These are phyloP conservation scores for Anthracocystis walkeri DNA, from an alignment of 1,284 basidiomycete species.

Conservation along the genomic window DNA sequence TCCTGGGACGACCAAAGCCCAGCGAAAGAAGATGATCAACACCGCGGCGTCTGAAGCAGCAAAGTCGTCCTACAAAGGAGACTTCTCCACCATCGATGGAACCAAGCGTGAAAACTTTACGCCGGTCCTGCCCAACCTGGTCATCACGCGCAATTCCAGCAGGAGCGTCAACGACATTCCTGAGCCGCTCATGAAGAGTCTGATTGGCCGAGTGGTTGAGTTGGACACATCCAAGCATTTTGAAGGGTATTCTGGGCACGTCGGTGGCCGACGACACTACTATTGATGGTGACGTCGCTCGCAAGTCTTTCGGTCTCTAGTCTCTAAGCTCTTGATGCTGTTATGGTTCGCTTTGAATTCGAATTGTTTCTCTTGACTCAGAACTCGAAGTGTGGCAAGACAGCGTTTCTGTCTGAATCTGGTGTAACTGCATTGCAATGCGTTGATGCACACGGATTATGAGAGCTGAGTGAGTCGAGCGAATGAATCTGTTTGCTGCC, in stretches of 20 bases:
- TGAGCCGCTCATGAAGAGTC: conserved; percentile 5
- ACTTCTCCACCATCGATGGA: neutral
- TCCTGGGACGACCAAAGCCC: conserved; percentile 1
- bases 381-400: too few relatives aligned
- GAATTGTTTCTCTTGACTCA: too few relatives aligned
- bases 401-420: too few relatives aligned
- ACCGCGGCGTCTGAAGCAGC: neutral
- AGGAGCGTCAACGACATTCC: neutral
- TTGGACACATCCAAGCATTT: neutral
- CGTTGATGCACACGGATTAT: too few relatives aligned
- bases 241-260: neutral
- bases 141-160: neutral
- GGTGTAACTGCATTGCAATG: too few relatives aligned
- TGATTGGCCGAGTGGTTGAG: conserved; percentile 8
- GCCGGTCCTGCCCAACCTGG: conserved; percentile 10
- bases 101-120: conserved; percentile 13
- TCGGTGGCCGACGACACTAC: too few relatives aligned
- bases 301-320: too few relatives aligned
- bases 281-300: too few relatives aligned
- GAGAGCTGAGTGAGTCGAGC: too few relatives aligned
- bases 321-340: too few relatives aligned
- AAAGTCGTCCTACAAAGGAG: conserved; percentile 6
- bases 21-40: conserved; percentile 13
- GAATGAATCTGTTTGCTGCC: too few relatives aligned
- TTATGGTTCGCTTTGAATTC: too few relatives aligned